These are phyloP conservation scores for Pisolithus tinctorius DNA, from an alignment of 768 basidiomycete genomes.

Conservation along the genomic window DNA sequence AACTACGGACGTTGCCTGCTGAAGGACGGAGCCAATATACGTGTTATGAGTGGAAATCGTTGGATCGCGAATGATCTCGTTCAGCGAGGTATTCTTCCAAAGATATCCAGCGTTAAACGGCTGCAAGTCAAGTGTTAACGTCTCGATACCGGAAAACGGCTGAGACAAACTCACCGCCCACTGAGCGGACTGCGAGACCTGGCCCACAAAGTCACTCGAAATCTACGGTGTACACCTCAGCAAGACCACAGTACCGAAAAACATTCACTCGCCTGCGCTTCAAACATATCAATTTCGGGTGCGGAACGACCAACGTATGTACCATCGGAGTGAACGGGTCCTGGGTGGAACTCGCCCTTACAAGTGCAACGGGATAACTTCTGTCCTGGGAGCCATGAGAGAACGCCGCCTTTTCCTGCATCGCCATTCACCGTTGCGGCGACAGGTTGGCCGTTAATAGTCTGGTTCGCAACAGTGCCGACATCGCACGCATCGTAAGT, in stretches of 20 bases:
- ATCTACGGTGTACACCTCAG: constrained; percentile 34
- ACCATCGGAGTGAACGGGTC: constrained; percentile 68
- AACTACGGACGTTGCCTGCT: constrained; percentile 76
- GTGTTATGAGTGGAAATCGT: constrained; percentile 51
- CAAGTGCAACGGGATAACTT: constrained; percentile 83
- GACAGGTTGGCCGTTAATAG: constrained; percentile 57
- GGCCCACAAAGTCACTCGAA: constrained; percentile 37
- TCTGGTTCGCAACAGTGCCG: constrained; percentile 79
- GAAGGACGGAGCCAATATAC: constrained; percentile 61
- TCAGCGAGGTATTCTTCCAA: constrained; percentile 57
- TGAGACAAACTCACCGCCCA: constrained; percentile 57
- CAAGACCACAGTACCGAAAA: constrained; percentile 10
- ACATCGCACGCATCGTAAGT: constrained; percentile 74
- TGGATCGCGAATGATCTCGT: constrained; percentile 51
- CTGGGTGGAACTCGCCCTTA: constrained; percentile 73
- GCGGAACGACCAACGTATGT: constrained; percentile 75
- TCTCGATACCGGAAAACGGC: neutral
- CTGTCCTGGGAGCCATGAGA: constrained; percentile 80
- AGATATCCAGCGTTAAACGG: constrained; percentile 72
- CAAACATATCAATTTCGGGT: constrained; percentile 89
- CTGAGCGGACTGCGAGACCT: constrained; percentile 82
- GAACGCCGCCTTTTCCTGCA: constrained; percentile 29
- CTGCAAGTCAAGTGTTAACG: constrained; percentile 24
- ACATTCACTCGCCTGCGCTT: constrained; percentile 49
- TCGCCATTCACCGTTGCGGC: constrained; percentile 61